Evolutionary conservation across 495 filamentous ascomycete species (phyloP), one percentile per base, ranked within the genome.

Genomic region (Pseudotulostoma volvatum): DNA sequence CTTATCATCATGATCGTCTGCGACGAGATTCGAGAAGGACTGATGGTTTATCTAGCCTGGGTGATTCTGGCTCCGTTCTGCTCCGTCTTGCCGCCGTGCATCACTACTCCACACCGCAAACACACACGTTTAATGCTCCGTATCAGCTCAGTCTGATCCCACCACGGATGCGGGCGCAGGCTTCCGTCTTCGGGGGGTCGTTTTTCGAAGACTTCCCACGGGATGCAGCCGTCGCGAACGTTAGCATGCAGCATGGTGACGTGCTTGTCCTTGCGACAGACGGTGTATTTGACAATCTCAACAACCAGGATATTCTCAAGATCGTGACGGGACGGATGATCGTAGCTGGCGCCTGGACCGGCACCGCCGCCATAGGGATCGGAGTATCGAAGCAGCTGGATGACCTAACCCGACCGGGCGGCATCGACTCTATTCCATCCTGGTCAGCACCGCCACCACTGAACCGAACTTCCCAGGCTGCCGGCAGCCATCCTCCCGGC

Each of bases 231-330:
- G 69, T 88, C 23, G 79, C 80, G 31, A 71, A 69, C 32, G 74
- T 92, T 49, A 56, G 57, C 7, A 70, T 95, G 44, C 75, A 78
- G 40, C 84, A 95, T 56, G 90, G 90, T 3, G 90, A 97, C 53
- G 79, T 96, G 4, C 58, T 96, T 9, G 59, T 97, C 11, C 79
- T 96, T 43, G 90, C 86, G 3, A 93, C 83, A 4, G 90, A 97
- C 51, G 90, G 90, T 3, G 83, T 96, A 3, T 93, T 87, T 76
- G 90, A 97, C 55, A 97, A 97, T 49, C 66, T 97, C n/a, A 85
- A 79, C 45, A 76, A 83, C 45, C 77, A 87, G 50, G 83, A 96
- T 44, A 76, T 90, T 18, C 68, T 97, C 11, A 73, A 76, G 36
- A 71, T 90, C 39, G 74, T 84, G 19, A 86, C 78, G 36, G 64